These are phyloP conservation scores for Aurantiochytrium sp. DNA, from an alignment of 108 stramenopile species.

Conservation along the genomic window DNA sequence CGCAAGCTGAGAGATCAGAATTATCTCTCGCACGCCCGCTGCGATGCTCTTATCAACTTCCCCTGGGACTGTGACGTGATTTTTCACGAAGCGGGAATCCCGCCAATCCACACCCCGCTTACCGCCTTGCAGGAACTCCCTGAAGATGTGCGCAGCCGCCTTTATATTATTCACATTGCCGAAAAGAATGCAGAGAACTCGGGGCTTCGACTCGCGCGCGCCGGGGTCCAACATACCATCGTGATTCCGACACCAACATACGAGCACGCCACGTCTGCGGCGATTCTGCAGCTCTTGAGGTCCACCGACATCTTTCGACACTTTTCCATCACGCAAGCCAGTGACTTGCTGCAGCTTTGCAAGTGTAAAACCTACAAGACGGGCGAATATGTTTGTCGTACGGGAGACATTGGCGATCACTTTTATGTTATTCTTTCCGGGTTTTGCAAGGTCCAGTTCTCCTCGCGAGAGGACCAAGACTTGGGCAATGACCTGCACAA, in stretches of 20 bases:
- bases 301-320: neutral
- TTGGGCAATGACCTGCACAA: neutral
- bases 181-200: neutral
- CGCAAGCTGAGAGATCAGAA: slow-evolving; percentile 62
- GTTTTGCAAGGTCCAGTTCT: neutral
- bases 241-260: neutral
- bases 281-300: neutral
- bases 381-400: neutral
- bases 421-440: neutral
- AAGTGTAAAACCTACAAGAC: neutral
- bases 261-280: slow-evolving; percentile 3
- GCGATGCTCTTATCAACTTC: slow-evolving; percentile 66
- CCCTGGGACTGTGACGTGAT: slow-evolving; percentile 77
- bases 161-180: slow-evolving; percentile 82
- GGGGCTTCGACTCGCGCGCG: slow-evolving; percentile 20
- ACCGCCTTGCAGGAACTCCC: slow-evolving; percentile 66
- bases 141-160: slow-evolving; percentile 58
- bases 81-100: slow-evolving; percentile 81
- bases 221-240: slow-evolving; percentile 27
- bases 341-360: neutral
- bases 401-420: neutral
- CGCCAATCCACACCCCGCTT: slow-evolving; percentile 85
- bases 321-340: neutral
- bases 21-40: slow-evolving; percentile 62
- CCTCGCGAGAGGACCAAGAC: neutral